Evolutionary conservation across 306 rosid genomes (phyloP).

Genomic region (Geum urbanum): DNA sequence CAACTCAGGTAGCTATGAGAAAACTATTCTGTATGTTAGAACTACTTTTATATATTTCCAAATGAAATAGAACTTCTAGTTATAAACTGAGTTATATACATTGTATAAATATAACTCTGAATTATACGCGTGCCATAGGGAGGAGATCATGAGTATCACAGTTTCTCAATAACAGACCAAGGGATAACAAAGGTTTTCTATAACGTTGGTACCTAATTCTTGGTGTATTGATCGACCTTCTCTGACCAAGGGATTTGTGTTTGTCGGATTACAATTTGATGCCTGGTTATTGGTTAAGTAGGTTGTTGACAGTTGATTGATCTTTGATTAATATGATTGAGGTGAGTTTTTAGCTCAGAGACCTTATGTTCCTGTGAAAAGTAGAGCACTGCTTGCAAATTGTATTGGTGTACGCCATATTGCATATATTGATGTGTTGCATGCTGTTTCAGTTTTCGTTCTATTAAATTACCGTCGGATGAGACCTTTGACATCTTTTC

Average conservation of each 20-base stretch:
- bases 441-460: too few species aligned
- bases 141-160: too few species aligned
- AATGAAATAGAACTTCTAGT: too few species aligned
- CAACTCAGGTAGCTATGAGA: too few species aligned
- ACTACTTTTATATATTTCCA: background rate
- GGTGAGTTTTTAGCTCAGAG: background rate
- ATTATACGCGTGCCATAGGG: too few species aligned
- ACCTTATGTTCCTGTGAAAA: too few species aligned
- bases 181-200: slow-evolving; percentile 65
- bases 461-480: too few species aligned
- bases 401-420: background rate
- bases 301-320: background rate
- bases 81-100: too few species aligned
- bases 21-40: background rate
- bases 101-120: too few species aligned
- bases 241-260: too few species aligned
- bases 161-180: slow-evolving; percentile 61
- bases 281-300: too few species aligned
- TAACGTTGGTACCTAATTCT: slow-evolving; percentile 36
- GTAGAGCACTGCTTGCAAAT: background rate
- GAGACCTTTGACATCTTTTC: too few species aligned
- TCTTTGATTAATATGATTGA: background rate
- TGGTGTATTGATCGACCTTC: background rate
- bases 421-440: background rate
- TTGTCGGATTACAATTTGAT: background rate